Conservation (phyloP, 306 rosid genomes). For the Oemleria cerasiformis region DNA sequence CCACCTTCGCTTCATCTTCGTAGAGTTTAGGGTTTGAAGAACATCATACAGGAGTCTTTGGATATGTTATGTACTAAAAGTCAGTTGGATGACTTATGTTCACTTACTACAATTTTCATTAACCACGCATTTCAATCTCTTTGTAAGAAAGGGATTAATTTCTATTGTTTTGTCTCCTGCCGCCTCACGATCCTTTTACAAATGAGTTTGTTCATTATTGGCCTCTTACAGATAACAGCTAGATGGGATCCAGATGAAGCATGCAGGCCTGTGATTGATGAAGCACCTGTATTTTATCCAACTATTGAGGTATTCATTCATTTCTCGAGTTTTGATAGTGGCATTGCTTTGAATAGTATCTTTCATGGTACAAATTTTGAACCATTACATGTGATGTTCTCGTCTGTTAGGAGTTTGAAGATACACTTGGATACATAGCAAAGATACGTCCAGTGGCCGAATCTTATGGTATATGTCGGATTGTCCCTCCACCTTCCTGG, state of each 20-base stretch:
- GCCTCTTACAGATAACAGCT: slow-evolving; percentile 54
- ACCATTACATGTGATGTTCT: neutral
- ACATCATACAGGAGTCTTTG: neutral
- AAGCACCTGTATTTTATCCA: slow-evolving; percentile 89
- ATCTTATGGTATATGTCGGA: slow-evolving; percentile 85
- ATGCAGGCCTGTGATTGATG: slow-evolving; percentile 69
- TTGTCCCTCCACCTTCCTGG: slow-evolving; percentile 93
- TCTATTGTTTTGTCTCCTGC: neutral
- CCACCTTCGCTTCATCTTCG: neutral
- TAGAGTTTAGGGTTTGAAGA: neutral
- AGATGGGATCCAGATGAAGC: slow-evolving; percentile 79
- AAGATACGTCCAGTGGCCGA: slow-evolving; percentile 77
- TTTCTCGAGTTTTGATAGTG: neutral
- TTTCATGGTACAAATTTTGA: slow-evolving; percentile 4
- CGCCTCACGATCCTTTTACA: neutral
- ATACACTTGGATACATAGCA: slow-evolving; percentile 79
- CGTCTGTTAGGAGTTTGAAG: slow-evolving; percentile 67
- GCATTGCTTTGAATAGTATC: neutral
- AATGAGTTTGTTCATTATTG: slow-evolving; percentile 14
- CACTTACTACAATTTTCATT: too few species aligned
- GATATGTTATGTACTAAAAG: neutral
- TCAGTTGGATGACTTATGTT: neutral
- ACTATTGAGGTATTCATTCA: slow-evolving; percentile 55
- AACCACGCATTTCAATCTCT: too few species aligned
- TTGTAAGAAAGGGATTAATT: neutral